Base-by-base conservation (phyloP, 371 early-diverging fungal species). In the Zychaea mexicana region DNA sequence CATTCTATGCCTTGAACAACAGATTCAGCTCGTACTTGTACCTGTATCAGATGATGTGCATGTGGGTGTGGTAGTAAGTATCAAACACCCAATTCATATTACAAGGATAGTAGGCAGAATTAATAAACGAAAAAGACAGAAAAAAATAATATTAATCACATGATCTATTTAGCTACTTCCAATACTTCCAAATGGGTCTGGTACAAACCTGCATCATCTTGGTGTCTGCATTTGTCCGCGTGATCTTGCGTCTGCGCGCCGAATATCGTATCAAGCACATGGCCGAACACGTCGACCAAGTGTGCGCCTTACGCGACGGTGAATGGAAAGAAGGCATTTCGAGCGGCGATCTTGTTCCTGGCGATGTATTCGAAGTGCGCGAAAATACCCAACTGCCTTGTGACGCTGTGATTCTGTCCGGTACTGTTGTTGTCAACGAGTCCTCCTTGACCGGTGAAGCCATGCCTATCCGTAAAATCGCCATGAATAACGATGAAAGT, bases 361-460 rank as follows among this genome's bases (percentile, higher is more conserved):
- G 92, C 19, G 92, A 92, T 68, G 85, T 77, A 2, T 77, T 77
- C 47, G 68, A 69, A 59, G 67, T 77, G 5, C 49, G 60, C 12
- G 77, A 77, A 42, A 57, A 64, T 2, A 38, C 33, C 21, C 33
- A 57, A 13, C 68, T 89, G 26, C 81, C 81, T 30, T 89, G 87
- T 68, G 94, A 94, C 71, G 84, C 82, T 36, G 77, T 87, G 7
- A 71, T 96, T 24, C 64, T 94, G 8, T 73, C 79, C 15, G 95
- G 96, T 53, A 83, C 85, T 46, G 79, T 82, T 0, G 85, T 94
- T n/a, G 87, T 90, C 10, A 90, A 96, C 70, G 96, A 96, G 72
- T 85, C 88, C 63, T 85, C 90, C 62, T 78, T 95, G 57, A 96
- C 92, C 0, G 62, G 95, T 56, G 97, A 96, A 80, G 87, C 91